Percentiles rank a stretch among this genome's conserved stretches.
These are phyloP conservation scores for Myxozyma vanderwaltii DNA, from an alignment of 805 yeast genomes.

Conservation along the genomic window DNA sequence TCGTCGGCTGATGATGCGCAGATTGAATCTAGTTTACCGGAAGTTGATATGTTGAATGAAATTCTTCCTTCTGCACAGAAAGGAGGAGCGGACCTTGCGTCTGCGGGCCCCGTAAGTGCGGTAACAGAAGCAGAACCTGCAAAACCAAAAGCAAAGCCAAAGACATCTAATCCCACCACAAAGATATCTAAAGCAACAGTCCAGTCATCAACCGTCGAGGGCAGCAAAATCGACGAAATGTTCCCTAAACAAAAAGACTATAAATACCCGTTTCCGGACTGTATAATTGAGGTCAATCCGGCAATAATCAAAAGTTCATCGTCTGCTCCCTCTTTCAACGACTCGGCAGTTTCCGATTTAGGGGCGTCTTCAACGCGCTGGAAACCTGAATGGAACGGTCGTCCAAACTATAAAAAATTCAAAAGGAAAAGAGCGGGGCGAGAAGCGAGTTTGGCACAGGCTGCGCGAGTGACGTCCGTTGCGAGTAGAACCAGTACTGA, in stretches of 20 bases:
- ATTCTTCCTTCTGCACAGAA: not conserved
- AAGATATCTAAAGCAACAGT: too few species aligned
- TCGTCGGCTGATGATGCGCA: not conserved
- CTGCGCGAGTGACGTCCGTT: not conserved
- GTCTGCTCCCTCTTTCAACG: not conserved
- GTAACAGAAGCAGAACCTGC: too few species aligned
- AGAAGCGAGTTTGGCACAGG: not conserved
- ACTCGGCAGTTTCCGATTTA: not conserved
- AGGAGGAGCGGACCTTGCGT: too few species aligned
- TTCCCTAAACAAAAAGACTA: too few species aligned
- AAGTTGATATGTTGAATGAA: not conserved
- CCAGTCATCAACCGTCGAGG: too few species aligned
- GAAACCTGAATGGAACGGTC: constrained; percentile 21
- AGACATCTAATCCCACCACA: too few species aligned
- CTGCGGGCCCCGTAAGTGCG: too few species aligned
- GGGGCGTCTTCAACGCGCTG: not conserved
- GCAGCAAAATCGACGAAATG: not conserved
- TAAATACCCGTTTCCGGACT: too few species aligned
- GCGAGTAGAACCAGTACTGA: not conserved
- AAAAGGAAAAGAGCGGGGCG: constrained; percentile 2
- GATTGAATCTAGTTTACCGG: not conserved
- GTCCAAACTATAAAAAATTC: constrained; percentile 24
- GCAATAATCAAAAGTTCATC: constrained; percentile 9
- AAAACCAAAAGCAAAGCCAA: too few species aligned
- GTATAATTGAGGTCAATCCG: not conserved